A percentile compares a stretch with the other conserved stretches of the same genome.
Evolutionary conservation across 192 early-diverging fungal species (phyloP).

Genomic region (Coemansia sp.): DNA sequence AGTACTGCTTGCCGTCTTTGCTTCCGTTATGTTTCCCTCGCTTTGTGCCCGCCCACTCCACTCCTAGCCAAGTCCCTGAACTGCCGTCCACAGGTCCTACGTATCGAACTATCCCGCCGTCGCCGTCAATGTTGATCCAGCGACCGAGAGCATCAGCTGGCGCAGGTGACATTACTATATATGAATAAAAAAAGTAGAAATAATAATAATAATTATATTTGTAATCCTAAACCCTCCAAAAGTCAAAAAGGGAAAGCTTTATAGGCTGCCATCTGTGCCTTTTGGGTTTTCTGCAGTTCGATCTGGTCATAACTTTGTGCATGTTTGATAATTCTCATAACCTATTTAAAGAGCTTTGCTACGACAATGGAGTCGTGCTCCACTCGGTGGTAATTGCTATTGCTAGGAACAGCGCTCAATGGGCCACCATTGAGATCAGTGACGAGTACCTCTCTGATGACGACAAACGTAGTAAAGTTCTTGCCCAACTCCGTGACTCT

Average conservation of each 20-base stretch:
- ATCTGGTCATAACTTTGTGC: too few relatives aligned
- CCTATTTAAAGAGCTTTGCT: too few relatives aligned
- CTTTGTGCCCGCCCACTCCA: conserved; percentile 46
- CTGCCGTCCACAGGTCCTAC: conserved; percentile 41
- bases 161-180: background rate
- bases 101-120: conserved; percentile 52
- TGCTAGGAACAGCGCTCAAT: too few relatives aligned
- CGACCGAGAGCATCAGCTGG: conserved; percentile 16
- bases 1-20: background rate
- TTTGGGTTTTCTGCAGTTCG: background rate
- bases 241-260: background rate
- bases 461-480: background rate
- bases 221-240: too few relatives aligned
- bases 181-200: background rate
- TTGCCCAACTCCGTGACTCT: background rate
- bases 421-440: too few relatives aligned
- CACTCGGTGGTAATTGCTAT: too few relatives aligned
- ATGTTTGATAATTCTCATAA: too few relatives aligned
- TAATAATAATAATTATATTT: too few relatives aligned
- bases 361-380: too few relatives aligned
- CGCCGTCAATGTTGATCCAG: conserved; percentile 42
- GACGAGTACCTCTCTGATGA: background rate
- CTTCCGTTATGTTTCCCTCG: conserved; percentile 56
- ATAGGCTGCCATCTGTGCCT: background rate
- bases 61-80: conserved; percentile 47